Percentiles rank a stretch among this genome's conserved stretches.
phyloP scores from a whole-genome alignment of 805 yeast genomes.

The Candida morakotiae region DNA sequence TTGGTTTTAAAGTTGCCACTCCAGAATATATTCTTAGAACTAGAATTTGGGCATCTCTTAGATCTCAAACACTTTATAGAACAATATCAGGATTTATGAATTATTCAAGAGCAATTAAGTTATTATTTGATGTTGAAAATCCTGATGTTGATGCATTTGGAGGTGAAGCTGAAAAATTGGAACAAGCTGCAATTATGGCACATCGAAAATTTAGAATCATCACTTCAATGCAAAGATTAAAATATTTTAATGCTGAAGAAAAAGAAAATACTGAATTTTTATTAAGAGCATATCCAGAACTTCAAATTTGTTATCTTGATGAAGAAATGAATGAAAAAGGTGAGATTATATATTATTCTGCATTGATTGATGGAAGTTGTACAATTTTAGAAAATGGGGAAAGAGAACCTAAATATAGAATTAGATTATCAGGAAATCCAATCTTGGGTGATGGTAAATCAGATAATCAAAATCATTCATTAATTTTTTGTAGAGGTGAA shows the following conservation, averaged over 20 bases:
- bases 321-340: constrained; percentile 82
- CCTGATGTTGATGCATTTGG: constrained; percentile 53
- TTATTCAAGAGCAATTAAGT: constrained; percentile 92
- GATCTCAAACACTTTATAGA: constrained; percentile 95
- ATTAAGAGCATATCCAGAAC: constrained; percentile 78
- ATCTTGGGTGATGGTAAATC: constrained; percentile 87
- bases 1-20: constrained; percentile 96
- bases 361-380: constrained; percentile 78
- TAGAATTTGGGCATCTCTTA: constrained; percentile 96
- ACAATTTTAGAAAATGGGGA: constrained; percentile 53
- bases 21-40: constrained; percentile 96
- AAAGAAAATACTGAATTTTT: constrained; percentile 76
- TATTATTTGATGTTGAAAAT: constrained; percentile 84
- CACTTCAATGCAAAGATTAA: constrained; percentile 83
- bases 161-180: constrained; percentile 33
- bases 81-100: constrained; percentile 99
- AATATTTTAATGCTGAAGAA: constrained; percentile 69
- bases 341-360: constrained; percentile 69
- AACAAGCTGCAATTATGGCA: constrained; percentile 60
- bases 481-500: constrained; percentile 80
- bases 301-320: constrained; percentile 89
- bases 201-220: constrained; percentile 76
- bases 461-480: constrained; percentile 79
- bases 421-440: constrained; percentile 79
- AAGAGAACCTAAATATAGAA: constrained; percentile 49